Evolutionary conservation across 2,329 filamentous ascomycete genomes (phyloP).

Genomic region (Claviceps spartinae): DNA sequence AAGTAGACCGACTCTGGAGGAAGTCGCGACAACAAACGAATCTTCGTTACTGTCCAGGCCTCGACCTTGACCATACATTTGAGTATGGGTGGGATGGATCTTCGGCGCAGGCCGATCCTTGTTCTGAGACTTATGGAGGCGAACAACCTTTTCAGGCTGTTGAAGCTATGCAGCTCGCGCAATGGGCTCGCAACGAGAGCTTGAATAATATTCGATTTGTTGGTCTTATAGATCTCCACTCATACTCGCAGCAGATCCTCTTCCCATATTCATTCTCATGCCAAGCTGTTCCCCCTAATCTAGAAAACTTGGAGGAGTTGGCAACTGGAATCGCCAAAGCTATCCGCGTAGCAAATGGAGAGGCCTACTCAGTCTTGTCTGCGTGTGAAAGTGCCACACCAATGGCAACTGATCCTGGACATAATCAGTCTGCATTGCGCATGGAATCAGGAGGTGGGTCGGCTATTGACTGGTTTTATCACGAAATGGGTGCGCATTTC

Average conservation of each 20-base stretch:
- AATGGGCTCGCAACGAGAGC: slow-evolving; percentile 75
- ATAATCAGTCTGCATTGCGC: slow-evolving; percentile 20
- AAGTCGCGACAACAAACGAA: slow-evolving; percentile 82
- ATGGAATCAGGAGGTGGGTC: slow-evolving; percentile 71
- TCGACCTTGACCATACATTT: slow-evolving; percentile 83
- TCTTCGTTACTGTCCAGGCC: slow-evolving; percentile 69
- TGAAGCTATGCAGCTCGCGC: slow-evolving; percentile 61
- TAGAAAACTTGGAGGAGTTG: slow-evolving; percentile 86
- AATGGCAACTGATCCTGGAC: slow-evolving; percentile 10
- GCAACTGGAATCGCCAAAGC: slow-evolving; percentile 79
- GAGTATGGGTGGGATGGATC: slow-evolving; percentile 70
- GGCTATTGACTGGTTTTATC: slow-evolving; percentile 90
- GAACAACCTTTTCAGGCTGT: slow-evolving; percentile 69
- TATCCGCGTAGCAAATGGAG: slow-evolving; percentile 66
- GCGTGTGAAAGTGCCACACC: slow-evolving; percentile 71
- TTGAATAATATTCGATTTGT: slow-evolving; percentile 61
- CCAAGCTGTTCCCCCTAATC: slow-evolving; percentile 59
- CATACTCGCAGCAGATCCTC: slow-evolving; percentile 87
- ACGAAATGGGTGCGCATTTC: slow-evolving; percentile 67
- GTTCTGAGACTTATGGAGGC: slow-evolving; percentile 81
- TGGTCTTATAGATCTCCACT: slow-evolving; percentile 83
- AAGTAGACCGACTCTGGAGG: slow-evolving; percentile 82
- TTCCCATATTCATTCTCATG: slow-evolving; percentile 90
- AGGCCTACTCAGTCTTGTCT: slow-evolving; percentile 63
- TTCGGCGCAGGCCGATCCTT: slow-evolving; percentile 58